Evolutionary conservation across 2,329 filamentous ascomycete genomes (phyloP).

Genomic region (Aschersonia sp.): DNA sequence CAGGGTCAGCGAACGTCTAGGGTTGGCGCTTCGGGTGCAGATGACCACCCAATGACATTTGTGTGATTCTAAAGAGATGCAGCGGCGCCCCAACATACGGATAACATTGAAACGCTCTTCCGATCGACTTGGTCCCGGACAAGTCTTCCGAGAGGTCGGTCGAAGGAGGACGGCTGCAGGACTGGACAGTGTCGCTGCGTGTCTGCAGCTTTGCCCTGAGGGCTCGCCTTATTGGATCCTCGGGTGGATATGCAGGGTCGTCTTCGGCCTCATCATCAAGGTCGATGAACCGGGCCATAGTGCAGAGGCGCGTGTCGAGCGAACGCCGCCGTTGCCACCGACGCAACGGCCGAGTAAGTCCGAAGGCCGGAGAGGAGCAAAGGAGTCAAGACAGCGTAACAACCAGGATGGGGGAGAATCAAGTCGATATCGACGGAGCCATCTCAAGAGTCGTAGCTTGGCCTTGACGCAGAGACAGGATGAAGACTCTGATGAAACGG

Average conservation of each 20-base stretch:
- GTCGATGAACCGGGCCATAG: slow-evolving; percentile 12
- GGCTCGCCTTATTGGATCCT: slow-evolving; percentile 2
- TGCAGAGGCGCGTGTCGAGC: no score
- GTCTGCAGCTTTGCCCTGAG: slow-evolving; percentile 2
- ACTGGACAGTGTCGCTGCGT: background rate
- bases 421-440: slow-evolving; percentile 1
- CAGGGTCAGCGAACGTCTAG: no score
- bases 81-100: slow-evolving; percentile 12
- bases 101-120: slow-evolving; percentile 20
- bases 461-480: background rate
- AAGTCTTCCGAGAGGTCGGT: background rate
- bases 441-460: slow-evolving; percentile 1
- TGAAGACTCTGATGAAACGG: background rate
- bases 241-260: slow-evolving; percentile 1
- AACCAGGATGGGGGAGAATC: background rate
- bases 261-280: slow-evolving; percentile 7
- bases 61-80: slow-evolving; percentile 1
- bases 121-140: slow-evolving; percentile 9
- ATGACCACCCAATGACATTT: background rate
- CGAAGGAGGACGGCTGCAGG: background rate
- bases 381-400: background rate
- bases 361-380: background rate
- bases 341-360: background rate
- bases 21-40: no score
- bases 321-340: background rate